Evolutionary conservation across 129 eudicot genomes (phyloP).

Genomic region (sunflower (Helianthus annuus)): HanXRQr2.0-SUNRISE NC_035438.2:56940245-56940744

Average conservation of each 20-base stretch:
- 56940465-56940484: not conserved
- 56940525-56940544: not conserved
- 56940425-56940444: not conserved
- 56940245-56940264: not conserved
- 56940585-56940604: constrained; percentile 30
- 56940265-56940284: not conserved
- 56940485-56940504: not conserved
- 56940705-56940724: constrained; percentile 73
- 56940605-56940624: constrained; percentile 14
- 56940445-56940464: not conserved
- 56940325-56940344: constrained; percentile 5
- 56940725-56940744: constrained; percentile 77
- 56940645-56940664: constrained; percentile 12
- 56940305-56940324: constrained; percentile 16
- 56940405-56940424: not conserved
- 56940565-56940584: constrained; percentile 31
- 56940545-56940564: constrained; percentile 12
- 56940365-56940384: constrained; percentile 17
- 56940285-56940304: not conserved
- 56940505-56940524: not conserved
- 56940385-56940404: not conserved
- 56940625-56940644: constrained; percentile 20
- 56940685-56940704: constrained; percentile 48
- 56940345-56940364: not conserved
- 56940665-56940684: constrained; percentile 15